Conservation (phyloP, 1,284 basidiomycete species). For the Sporisorium graminicola region DNA sequence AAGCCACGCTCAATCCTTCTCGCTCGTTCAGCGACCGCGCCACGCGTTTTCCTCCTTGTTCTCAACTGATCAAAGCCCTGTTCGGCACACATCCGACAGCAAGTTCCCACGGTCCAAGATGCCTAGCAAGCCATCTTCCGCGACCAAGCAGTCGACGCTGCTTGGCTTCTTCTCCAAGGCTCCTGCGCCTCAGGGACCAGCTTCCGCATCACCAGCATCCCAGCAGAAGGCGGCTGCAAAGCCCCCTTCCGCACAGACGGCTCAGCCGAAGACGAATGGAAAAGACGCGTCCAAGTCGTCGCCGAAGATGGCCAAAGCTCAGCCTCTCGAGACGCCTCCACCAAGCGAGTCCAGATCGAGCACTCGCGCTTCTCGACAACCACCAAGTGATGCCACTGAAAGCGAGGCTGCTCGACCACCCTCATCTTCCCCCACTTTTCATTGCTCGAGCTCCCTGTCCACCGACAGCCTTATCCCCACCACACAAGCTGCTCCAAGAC, state of each 20-base stretch:
- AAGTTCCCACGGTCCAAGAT: constrained; percentile 9
- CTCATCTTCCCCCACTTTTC: constrained; percentile 36
- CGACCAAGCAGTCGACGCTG: constrained; percentile 51
- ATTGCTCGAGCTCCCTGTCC: constrained; percentile 42
- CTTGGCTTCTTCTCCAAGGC: constrained; percentile 59
- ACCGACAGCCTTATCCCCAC: constrained; percentile 24
- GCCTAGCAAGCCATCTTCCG: constrained; percentile 24
- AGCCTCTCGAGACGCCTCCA: constrained; percentile 43
- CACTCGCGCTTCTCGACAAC: constrained; percentile 16
- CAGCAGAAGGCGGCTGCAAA: constrained; percentile 2
- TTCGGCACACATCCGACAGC: constrained; percentile 11
- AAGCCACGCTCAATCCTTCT: background rate
- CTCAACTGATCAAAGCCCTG: background rate
- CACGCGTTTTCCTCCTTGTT: background rate
- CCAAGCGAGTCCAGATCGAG: constrained; percentile 37
- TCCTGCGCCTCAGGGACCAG: constrained; percentile 18
- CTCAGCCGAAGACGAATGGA: constrained; percentile 2
- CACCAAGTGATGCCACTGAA: background rate
- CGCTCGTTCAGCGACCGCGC: background rate
- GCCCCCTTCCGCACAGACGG: background rate
- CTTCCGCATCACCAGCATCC: constrained; percentile 18
- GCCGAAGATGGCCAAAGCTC: constrained; percentile 9
- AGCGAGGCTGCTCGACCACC: constrained; percentile 14
- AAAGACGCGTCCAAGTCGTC: constrained; percentile 17
- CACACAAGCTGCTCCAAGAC: constrained; percentile 8